Conservation (phyloP, 208 protist species). For the Wallacemonas sp. region DNA sequence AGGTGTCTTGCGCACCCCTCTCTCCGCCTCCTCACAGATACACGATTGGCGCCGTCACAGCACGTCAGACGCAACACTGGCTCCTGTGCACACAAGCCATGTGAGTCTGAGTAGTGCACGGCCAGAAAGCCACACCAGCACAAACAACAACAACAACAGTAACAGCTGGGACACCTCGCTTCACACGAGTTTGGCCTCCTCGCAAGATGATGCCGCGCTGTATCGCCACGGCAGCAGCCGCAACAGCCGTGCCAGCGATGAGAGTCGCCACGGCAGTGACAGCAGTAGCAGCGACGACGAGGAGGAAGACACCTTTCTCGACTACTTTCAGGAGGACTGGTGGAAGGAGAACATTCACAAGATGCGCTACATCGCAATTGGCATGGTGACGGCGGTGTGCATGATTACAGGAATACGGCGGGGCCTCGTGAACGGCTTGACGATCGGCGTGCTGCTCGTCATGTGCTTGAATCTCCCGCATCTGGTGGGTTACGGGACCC, state of each 20-base stretch:
- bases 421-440: conserved; percentile 59
- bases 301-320: conserved; percentile 25
- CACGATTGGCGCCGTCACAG: not conserved
- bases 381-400: conserved; percentile 41
- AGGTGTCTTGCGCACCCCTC: too few species aligned
- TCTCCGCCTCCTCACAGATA: too few species aligned
- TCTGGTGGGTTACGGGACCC: conserved; percentile 51
- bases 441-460: conserved; percentile 51
- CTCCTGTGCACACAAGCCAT: not conserved
- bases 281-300: not conserved
- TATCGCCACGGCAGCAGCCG: conserved; percentile 5
- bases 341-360: conserved; percentile 70
- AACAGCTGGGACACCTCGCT: not conserved
- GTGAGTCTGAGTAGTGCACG: too few species aligned
- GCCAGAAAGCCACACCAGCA: too few species aligned
- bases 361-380: conserved; percentile 75
- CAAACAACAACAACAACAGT: not conserved
- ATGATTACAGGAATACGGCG: conserved; percentile 24
- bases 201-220: not conserved
- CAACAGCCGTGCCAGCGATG: not conserved
- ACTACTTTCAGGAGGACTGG: conserved; percentile 76
- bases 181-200: conserved; percentile 1
- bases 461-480: conserved; percentile 76
- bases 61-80: not conserved
- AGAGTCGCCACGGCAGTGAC: not conserved